Percentiles rank a stretch among this genome's conserved stretches.
These are phyloP conservation scores for Corinectria fuckeliana DNA, from an alignment of 2,329 filamentous ascomycete species.

Conservation along the genomic window DNA sequence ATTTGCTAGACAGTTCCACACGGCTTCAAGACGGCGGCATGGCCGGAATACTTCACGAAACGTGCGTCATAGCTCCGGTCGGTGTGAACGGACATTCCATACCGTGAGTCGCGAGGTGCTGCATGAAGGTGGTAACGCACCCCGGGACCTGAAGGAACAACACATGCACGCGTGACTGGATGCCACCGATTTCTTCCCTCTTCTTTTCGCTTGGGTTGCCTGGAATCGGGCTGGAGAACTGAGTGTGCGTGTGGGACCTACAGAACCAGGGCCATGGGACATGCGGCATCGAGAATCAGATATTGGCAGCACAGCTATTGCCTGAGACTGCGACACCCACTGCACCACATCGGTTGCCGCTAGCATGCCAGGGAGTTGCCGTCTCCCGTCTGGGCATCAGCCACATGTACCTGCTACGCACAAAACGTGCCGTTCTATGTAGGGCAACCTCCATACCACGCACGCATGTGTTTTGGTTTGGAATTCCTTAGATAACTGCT, in stretches of 20 bases:
- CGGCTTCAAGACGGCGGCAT: not conserved
- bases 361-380: constrained; percentile 1
- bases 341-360: not conserved
- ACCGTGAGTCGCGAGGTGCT: not conserved
- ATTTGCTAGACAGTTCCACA: constrained; percentile 12
- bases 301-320: not conserved
- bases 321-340: constrained; percentile 5
- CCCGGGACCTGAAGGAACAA: not conserved
- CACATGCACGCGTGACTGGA: constrained; percentile 12
- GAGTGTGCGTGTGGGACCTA: constrained; percentile 10
- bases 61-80: constrained; percentile 13
- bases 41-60: constrained; percentile 7
- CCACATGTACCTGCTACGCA: not conserved
- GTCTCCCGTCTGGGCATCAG: constrained; percentile 19
- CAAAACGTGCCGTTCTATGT: not conserved
- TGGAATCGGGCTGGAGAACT: constrained; percentile 6
- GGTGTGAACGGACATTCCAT: constrained; percentile 7
- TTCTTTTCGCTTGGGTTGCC: constrained; percentile 9
- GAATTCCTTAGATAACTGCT: not conserved
- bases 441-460: not conserved
- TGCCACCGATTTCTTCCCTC: not conserved
- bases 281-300: constrained; percentile 2
- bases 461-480: constrained; percentile 1
- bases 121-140: not conserved
- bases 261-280: constrained; percentile 12